These are phyloP conservation scores for Lonicera japonica DNA, from an alignment of 129 eudicot genomes.

Conservation along the genomic window DNA sequence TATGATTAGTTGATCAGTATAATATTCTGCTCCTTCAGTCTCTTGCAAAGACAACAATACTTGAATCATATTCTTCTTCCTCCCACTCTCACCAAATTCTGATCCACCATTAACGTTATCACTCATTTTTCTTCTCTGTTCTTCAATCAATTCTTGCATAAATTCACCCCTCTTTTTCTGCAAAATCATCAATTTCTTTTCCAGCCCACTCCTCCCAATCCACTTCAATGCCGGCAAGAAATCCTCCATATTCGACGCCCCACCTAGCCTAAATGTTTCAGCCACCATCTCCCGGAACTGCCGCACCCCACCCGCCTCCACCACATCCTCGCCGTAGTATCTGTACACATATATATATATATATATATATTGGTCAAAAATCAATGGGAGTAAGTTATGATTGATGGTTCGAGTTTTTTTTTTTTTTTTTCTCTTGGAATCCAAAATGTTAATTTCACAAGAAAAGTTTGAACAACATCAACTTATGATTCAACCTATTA, in stretches of 20 bases:
- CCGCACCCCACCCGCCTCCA: slow-evolving; percentile 14
- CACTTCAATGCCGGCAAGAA: slow-evolving; percentile 32
- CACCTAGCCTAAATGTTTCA: slow-evolving; percentile 7
- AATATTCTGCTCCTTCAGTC: slow-evolving; percentile 25
- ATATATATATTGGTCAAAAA: too few species aligned
- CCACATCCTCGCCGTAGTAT: slow-evolving; percentile 21
- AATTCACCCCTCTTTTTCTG: slow-evolving; percentile 28
- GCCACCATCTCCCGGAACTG: slow-evolving; percentile 18
- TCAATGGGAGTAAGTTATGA: too few species aligned
- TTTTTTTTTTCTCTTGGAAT: too few species aligned
- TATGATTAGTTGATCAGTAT: slow-evolving; percentile 28
- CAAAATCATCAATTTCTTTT: slow-evolving; percentile 25
- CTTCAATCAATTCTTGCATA: slow-evolving; percentile 30
- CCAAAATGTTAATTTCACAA: too few species aligned
- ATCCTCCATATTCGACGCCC: slow-evolving; percentile 22
- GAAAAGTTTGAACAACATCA: too few species aligned
- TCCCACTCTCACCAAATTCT: neutral
- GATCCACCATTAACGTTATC: neutral
- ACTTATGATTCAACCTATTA: too few species aligned
- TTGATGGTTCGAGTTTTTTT: too few species aligned
- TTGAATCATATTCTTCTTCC: slow-evolving; percentile 25
- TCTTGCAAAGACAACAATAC: slow-evolving; percentile 24
- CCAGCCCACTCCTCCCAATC: slow-evolving; percentile 20
- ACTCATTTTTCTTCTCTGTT: slow-evolving; percentile 3
- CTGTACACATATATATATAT: too few species aligned